Base-by-base conservation (phyloP, 768 basidiomycete species). In the Saitozyma sp. region DNA sequence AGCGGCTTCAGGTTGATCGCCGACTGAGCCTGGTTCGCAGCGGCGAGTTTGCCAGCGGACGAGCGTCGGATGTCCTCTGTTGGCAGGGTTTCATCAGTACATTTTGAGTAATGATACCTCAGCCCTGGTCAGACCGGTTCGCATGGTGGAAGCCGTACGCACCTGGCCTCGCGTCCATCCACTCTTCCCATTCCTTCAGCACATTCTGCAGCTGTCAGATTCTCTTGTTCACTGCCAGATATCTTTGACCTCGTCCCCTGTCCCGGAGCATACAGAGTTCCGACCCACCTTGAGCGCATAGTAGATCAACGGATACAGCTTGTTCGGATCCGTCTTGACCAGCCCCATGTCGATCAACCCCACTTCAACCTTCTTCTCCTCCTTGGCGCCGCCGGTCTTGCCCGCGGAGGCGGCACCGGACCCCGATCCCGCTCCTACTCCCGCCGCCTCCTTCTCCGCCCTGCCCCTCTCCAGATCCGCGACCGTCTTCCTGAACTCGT, bases 1-100 rank as follows among this genome's bases (percentile, higher is more conserved):
- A 99, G 83, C 0, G 96, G 96, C 73, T 99, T 99, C 39, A 99
- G 84, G 76, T 98, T 95, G 71, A 97, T 90, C 1, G 91, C 95
- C 0, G 94, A 94, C 71, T 96, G 93, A 0, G 91, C 88, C 79
- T 97, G 93, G 0, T 91, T 95, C 0, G 94, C 95, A 1, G 95
- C 92, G 1, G 96, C 96, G 9, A 92, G 80, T 78, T 92, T 96
- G 8, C 96, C 96, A 73, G 94, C 92, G 0, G 86, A 89, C 1
- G 93, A 88, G 13, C 87, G 88, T 75, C 93, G 93, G 63, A 99
- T 81, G 54, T 88, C 83, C 37, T 97, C 94, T 91, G 68, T 29
- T 29, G 29, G 29, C 29, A 29, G 29, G 29, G 5, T 29, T 2
- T 29, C 29, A 29, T 29, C 29, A 29, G 29, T 29, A 29, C 29